These are phyloP conservation scores for Sophora flavescens DNA, from an alignment of 306 rosid species.

Conservation along the genomic window DNA sequence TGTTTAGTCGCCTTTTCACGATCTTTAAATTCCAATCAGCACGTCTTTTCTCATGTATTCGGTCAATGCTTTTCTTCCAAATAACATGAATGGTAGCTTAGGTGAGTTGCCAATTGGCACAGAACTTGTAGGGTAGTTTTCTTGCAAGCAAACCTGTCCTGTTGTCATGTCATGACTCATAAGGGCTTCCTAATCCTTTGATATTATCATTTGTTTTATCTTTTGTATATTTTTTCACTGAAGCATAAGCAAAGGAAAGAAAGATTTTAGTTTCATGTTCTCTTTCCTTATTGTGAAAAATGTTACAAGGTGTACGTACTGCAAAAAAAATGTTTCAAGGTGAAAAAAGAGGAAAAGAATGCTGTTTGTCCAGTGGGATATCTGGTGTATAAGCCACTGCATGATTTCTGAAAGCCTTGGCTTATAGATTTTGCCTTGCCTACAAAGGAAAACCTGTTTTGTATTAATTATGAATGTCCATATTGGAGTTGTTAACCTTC, in stretches of 20 bases:
- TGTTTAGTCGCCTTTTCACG: conserved; percentile 32
- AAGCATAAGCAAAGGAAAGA: conserved; percentile 12
- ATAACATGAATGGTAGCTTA: conserved; percentile 32
- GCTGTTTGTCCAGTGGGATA: conserved; percentile 20
- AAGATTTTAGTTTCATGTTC: conserved; percentile 21
- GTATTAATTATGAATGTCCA: conserved; percentile 11
- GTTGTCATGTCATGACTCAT: conserved; percentile 12
- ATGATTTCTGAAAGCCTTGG: conserved; percentile 6
- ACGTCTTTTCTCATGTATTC: conserved; percentile 30
- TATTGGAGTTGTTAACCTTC: not conserved
- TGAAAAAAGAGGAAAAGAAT: conserved; percentile 9
- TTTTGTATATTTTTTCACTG: not conserved
- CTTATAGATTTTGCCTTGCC: conserved; percentile 32
- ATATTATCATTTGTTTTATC: conserved; percentile 8
- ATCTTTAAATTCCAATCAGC: conserved; percentile 28
- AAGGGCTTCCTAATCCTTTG: not conserved
- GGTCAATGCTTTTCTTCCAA: conserved; percentile 36
- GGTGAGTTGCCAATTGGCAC: conserved; percentile 26
- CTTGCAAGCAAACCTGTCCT: conserved; percentile 12
- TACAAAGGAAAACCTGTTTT: conserved; percentile 35
- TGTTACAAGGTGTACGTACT: not conserved
- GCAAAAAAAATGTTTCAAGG: conserved; percentile 1
- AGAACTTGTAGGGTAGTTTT: conserved; percentile 30
- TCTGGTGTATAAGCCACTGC: conserved; percentile 25
- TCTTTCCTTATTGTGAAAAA: conserved; percentile 28